Conservation (phyloP, 768 basidiomycete genomes). For the Lentinus tigrinus region DNA sequence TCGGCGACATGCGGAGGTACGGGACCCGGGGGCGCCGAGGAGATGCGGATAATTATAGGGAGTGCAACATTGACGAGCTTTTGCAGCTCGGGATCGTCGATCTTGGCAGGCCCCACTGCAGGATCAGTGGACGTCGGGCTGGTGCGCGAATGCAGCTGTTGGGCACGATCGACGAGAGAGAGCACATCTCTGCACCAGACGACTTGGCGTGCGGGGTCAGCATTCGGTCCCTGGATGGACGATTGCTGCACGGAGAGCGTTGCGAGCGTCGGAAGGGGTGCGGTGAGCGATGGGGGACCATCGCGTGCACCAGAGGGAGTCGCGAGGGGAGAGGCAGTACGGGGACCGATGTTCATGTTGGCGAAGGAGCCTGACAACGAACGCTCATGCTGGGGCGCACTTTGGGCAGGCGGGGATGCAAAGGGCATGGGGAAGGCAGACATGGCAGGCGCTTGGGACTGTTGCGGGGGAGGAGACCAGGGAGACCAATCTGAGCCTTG, state of each 20-base stretch:
- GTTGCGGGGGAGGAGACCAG: slow-evolving; percentile 20
- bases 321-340: slow-evolving; percentile 23
- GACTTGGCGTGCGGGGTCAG: slow-evolving; percentile 61
- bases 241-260: slow-evolving; percentile 52
- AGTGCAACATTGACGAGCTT: slow-evolving; percentile 65
- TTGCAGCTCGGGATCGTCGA: slow-evolving; percentile 59
- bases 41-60: slow-evolving; percentile 58
- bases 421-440: slow-evolving; percentile 10
- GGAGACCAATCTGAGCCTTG: slow-evolving; percentile 26
- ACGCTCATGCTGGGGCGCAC: slow-evolving; percentile 1
- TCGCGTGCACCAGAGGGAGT: slow-evolving; percentile 19
- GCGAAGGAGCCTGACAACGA: slow-evolving; percentile 19
- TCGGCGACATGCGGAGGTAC: slow-evolving; percentile 55
- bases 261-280: slow-evolving; percentile 64
- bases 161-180: slow-evolving; percentile 68
- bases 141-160: slow-evolving; percentile 28
- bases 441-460: not conserved
- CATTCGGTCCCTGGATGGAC: slow-evolving; percentile 51
- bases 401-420: not conserved
- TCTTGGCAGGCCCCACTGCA: slow-evolving; percentile 43
- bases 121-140: slow-evolving; percentile 34
- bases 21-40: slow-evolving; percentile 35
- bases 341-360: slow-evolving; percentile 15
- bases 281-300: slow-evolving; percentile 54
- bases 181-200: slow-evolving; percentile 84